These are phyloP conservation scores for Naganishia sp. DNA, from an alignment of 1,284 basidiomycete species.

Conservation along the genomic window DNA sequence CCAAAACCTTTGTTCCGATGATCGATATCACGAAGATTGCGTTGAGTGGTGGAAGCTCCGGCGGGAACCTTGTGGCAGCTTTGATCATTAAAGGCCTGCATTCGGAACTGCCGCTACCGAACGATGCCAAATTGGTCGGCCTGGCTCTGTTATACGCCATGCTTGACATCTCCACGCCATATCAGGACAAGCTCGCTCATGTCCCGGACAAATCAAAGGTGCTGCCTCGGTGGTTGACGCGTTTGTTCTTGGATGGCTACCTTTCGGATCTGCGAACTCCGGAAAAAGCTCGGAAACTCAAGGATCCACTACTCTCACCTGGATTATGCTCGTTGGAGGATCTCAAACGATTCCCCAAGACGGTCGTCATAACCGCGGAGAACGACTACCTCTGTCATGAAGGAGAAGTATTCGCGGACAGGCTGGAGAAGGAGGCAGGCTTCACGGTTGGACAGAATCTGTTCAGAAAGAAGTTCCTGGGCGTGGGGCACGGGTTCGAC, in stretches of 20 bases:
- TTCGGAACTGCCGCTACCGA: conserved; percentile 32
- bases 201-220: conserved; percentile 38
- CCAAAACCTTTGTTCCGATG: conserved; percentile 24
- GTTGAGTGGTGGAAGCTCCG: conserved; percentile 40
- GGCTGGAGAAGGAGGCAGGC: conserved; percentile 30
- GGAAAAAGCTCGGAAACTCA: conserved; percentile 20
- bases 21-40: conserved; percentile 38
- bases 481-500: conserved; percentile 43
- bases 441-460: conserved; percentile 33
- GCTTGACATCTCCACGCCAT: conserved; percentile 39
- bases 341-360: conserved; percentile 37
- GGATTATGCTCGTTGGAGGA: conserved; percentile 37
- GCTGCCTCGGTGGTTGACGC: conserved; percentile 40
- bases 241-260: conserved; percentile 40
- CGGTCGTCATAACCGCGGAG: conserved; percentile 39
- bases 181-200: conserved; percentile 38
- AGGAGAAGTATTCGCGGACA: conserved; percentile 39
- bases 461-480: conserved; percentile 36
- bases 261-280: conserved; percentile 37
- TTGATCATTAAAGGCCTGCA: conserved; percentile 34
- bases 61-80: conserved; percentile 41
- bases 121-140: conserved; percentile 34
- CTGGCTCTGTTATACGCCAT: conserved; percentile 39
- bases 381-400: conserved; percentile 43
- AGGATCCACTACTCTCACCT: conserved; percentile 39